Evolutionary conservation across 768 basidiomycete genomes (phyloP).

Genomic region (Kwoniella dendrophila): DNA sequence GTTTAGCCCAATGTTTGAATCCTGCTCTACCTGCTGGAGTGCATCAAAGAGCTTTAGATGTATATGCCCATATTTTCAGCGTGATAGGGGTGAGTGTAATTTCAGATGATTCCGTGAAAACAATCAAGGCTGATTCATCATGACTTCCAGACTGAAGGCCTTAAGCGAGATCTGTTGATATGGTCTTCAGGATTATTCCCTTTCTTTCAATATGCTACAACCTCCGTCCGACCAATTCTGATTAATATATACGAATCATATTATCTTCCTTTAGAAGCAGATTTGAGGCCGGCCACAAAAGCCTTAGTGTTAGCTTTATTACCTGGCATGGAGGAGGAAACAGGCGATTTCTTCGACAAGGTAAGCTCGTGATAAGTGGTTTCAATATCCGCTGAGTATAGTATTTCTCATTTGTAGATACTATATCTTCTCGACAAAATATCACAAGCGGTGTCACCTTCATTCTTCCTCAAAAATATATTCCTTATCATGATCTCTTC

Average conservation of each 20-base stretch:
- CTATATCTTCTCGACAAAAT: conserved; percentile 75
- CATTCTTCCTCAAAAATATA: conserved; percentile 93
- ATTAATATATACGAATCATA: conserved; percentile 89
- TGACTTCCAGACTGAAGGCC: conserved; percentile 71
- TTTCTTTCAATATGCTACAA: conserved; percentile 98
- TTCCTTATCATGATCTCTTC: conserved; percentile 93
- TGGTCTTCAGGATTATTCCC: conserved; percentile 98
- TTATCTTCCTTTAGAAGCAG: conserved; percentile 81
- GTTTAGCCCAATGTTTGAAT: conserved; percentile 92
- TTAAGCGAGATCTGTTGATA: conserved; percentile 79
- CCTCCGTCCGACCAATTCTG: conserved; percentile 89
- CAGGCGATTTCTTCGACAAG: conserved; percentile 89
- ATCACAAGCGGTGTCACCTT: conserved; percentile 77
- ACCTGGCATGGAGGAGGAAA: conserved; percentile 96
- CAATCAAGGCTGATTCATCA: not conserved
- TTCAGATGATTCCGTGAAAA: conserved; percentile 11
- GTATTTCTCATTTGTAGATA: conserved; percentile 62
- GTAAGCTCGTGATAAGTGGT: conserved; percentile 20
- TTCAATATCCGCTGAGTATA: not conserved
- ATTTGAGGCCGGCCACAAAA: conserved; percentile 86
- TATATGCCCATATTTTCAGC: conserved; percentile 85
- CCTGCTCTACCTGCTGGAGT: conserved; percentile 97
- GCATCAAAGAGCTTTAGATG: conserved; percentile 92
- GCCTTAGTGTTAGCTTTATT: conserved; percentile 89
- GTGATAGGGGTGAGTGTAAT: conserved; percentile 75